Evolutionary conservation across 768 basidiomycete genomes (phyloP).

Genomic region (Cystobasidium onofrii): DNA sequence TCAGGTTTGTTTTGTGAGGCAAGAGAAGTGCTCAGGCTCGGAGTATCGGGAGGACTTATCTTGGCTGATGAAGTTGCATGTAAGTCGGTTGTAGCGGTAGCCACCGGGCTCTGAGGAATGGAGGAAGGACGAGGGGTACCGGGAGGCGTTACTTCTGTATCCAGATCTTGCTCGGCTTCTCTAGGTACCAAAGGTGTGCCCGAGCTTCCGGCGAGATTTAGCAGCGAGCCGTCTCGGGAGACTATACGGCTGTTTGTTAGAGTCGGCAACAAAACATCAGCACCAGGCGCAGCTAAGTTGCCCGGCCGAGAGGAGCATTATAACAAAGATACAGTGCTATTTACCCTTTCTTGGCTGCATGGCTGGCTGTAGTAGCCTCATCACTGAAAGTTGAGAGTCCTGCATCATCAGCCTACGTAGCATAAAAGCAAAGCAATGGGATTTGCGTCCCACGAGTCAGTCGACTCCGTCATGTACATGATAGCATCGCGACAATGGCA

Average conservation of each 20-base stretch:
- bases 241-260: conserved; percentile 27
- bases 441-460: no score
- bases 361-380: background rate
- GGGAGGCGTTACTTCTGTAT: conserved; percentile 14
- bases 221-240: conserved; percentile 25
- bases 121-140: conserved; percentile 8
- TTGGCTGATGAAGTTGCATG: background rate
- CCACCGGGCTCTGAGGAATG: background rate
- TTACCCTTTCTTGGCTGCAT: conserved; percentile 21
- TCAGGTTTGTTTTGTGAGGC: background rate
- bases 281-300: background rate
- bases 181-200: background rate
- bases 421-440: background rate
- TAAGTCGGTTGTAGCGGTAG: background rate
- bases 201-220: background rate
- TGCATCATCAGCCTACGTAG: background rate
- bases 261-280: background rate
- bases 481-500: background rate
- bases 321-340: background rate
- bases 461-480: no score
- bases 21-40: background rate
- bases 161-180: background rate
- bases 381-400: background rate
- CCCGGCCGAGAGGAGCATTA: background rate
- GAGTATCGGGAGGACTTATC: conserved; percentile 16